Evolutionary conservation across 257 asterid genomes (phyloP).

Genomic region (Penstemon eatonii): DNA sequence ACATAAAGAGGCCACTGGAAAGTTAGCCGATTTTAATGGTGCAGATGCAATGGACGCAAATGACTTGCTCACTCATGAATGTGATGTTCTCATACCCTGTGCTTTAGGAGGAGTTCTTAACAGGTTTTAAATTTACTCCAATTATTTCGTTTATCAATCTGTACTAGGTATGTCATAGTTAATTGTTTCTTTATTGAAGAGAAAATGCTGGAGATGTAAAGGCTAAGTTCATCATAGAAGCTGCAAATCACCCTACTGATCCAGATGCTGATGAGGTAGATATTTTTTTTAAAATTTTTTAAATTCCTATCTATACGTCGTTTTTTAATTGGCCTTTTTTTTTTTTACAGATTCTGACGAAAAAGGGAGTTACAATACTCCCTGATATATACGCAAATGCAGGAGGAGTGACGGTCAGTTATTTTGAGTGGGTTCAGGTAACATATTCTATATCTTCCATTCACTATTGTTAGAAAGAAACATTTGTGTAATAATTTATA

Average conservation of each 20-base stretch:
- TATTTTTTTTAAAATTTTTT: neutral
- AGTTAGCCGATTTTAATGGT: conserved; percentile 53
- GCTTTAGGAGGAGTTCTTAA: conserved; percentile 95
- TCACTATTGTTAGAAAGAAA: neutral
- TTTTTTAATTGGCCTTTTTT: neutral
- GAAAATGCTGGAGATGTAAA: conserved; percentile 73
- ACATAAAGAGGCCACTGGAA: conserved; percentile 66
- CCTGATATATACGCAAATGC: conserved; percentile 90
- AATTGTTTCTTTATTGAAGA: conserved; percentile 41
- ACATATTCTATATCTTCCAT: neutral
- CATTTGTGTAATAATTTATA: neutral
- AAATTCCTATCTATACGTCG: neutral
- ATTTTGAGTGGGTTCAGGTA: conserved; percentile 98
- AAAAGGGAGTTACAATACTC: conserved; percentile 70
- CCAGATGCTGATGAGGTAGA: conserved; percentile 94
- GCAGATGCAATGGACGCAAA: conserved; percentile 70
- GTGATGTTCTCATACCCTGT: conserved; percentile 90
- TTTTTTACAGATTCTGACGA: conserved; percentile 65
- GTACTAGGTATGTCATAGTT: conserved; percentile 19
- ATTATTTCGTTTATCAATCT: neutral
- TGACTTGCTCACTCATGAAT: conserved; percentile 67
- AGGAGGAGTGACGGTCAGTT: conserved; percentile 94
- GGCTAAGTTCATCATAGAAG: conserved; percentile 83
- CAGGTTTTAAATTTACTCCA: conserved; percentile 42
- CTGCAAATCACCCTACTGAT: conserved; percentile 92